Percentiles rank a stretch among this genome's conserved stretches.
Conservation (phyloP, 192 early-diverging fungal species). For the Backusella mclennaniae region DNA sequence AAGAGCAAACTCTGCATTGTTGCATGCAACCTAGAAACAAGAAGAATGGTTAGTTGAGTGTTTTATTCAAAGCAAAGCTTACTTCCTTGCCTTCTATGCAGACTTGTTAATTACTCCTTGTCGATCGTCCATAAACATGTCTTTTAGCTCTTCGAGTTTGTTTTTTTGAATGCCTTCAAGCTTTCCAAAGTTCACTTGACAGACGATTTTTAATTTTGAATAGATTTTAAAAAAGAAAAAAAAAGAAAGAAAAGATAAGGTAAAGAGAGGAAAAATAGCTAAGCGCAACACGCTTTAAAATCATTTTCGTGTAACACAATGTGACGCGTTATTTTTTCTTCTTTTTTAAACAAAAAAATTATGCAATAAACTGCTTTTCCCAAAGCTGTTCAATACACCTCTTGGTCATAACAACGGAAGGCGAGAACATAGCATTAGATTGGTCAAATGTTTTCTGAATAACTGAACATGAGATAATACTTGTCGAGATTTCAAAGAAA, state of each 20-base stretch:
- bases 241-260: not conserved
- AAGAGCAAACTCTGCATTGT: constrained; percentile 48
- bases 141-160: constrained; percentile 67
- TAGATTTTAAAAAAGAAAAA: constrained; percentile 2
- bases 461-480: constrained; percentile 64
- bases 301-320: not conserved
- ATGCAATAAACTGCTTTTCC: constrained; percentile 80
- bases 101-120: constrained; percentile 41
- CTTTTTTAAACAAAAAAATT: constrained; percentile 14
- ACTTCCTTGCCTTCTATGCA: constrained; percentile 47
- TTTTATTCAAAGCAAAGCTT: not conserved
- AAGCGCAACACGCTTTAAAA: not conserved
- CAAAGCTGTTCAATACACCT: constrained; percentile 83
- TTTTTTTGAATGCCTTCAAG: constrained; percentile 62
- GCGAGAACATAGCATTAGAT: constrained; percentile 63
- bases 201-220: not conserved
- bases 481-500: constrained; percentile 71
- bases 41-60: not conserved
- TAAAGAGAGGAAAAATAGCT: not conserved
- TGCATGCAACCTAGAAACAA: constrained; percentile 39
- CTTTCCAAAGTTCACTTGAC: constrained; percentile 42
- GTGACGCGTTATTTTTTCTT: not conserved
- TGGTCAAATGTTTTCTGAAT: constrained; percentile 80
- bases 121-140: constrained; percentile 62
- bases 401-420: constrained; percentile 73